Percentiles rank a stretch among this genome's conserved stretches.
These are phyloP conservation scores for Aspergillus jensenii DNA, from an alignment of 2,329 filamentous ascomycete species.

Conservation along the genomic window DNA sequence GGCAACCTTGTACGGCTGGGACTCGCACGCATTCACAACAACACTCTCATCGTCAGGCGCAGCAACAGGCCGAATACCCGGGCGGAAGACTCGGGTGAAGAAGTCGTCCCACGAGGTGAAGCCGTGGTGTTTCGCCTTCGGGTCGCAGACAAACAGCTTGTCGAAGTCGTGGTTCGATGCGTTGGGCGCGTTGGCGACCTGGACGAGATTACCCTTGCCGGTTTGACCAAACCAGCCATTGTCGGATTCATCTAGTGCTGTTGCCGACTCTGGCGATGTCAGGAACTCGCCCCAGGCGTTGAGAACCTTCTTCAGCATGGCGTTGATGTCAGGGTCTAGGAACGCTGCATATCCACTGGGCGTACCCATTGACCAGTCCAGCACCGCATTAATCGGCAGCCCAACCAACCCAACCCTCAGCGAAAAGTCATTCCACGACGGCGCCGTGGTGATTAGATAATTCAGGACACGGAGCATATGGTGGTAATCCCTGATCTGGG, in stretches of 20 bases:
- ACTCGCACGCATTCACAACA: conserved; percentile 67
- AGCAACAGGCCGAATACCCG: conserved; percentile 58
- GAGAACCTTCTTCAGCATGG: conserved; percentile 52
- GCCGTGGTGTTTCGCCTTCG: conserved; percentile 39
- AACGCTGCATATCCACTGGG: conserved; percentile 56
- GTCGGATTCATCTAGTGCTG: conserved; percentile 45
- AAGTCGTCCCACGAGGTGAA: conserved; percentile 70
- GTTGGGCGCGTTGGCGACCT: conserved; percentile 14
- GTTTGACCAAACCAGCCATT: conserved; percentile 59
- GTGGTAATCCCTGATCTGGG: conserved; percentile 64
- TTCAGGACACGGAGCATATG: conserved; percentile 69
- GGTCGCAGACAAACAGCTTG: conserved; percentile 21
- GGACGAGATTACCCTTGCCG: conserved; percentile 40
- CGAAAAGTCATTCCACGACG: conserved; percentile 32
- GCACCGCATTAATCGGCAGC: conserved; percentile 56
- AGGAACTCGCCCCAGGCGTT: conserved; percentile 56
- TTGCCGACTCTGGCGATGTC: conserved; percentile 54
- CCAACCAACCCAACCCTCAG: conserved; percentile 49
- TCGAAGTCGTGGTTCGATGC: conserved; percentile 39
- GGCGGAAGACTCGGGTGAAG: conserved; percentile 61
- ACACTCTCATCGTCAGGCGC: conserved; percentile 50
- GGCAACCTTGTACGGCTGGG: conserved; percentile 55
- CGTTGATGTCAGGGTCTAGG: conserved; percentile 53
- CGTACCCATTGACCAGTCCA: conserved; percentile 62
- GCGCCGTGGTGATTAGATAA: conserved; percentile 42